Percentiles rank a stretch among this genome's conserved stretches.
Evolutionary conservation across 1,284 basidiomycete genomes (phyloP).

Genomic region (Cryptococcus sp.): DNA sequence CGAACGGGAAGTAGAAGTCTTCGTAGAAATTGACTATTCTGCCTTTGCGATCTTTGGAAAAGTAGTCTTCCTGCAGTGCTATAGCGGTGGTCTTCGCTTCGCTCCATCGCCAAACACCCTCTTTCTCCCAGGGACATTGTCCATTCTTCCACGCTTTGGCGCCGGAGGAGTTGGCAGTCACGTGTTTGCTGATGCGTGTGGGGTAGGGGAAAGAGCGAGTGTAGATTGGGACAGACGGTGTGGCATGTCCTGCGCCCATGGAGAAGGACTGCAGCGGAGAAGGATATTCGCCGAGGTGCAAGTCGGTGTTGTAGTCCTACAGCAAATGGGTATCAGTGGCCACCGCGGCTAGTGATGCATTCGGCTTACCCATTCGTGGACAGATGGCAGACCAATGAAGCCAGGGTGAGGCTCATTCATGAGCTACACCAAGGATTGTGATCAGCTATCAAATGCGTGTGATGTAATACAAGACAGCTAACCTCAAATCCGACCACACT

Average conservation of each 20-base stretch:
- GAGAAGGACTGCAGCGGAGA: conserved; percentile 82
- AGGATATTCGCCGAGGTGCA: conserved; percentile 81
- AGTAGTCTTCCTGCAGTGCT: conserved; percentile 83
- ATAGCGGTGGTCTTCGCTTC: conserved; percentile 67
- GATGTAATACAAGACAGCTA: conserved; percentile 14
- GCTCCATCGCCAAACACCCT: conserved; percentile 94
- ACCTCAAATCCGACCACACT: conserved; percentile 89
- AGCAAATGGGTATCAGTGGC: neutral
- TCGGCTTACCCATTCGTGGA: conserved; percentile 68
- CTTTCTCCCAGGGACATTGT: conserved; percentile 82
- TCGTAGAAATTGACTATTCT: conserved; percentile 77
- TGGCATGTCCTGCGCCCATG: conserved; percentile 76
- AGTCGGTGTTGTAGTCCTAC: conserved; percentile 83
- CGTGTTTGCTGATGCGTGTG: conserved; percentile 57
- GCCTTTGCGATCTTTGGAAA: conserved; percentile 67
- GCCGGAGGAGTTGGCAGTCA: conserved; percentile 59
- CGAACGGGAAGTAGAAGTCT: conserved; percentile 83
- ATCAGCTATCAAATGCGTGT: neutral
- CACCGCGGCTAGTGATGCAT: neutral
- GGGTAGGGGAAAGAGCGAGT: conserved; percentile 82
- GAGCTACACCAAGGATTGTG: conserved; percentile 58
- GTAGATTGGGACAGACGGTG: conserved; percentile 67
- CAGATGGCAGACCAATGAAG: conserved; percentile 77
- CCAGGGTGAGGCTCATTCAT: conserved; percentile 98
- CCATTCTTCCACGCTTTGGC: conserved; percentile 71